Conservation (phyloP, 495 filamentous ascomycete species). For the Podospora anserina region DNA sequence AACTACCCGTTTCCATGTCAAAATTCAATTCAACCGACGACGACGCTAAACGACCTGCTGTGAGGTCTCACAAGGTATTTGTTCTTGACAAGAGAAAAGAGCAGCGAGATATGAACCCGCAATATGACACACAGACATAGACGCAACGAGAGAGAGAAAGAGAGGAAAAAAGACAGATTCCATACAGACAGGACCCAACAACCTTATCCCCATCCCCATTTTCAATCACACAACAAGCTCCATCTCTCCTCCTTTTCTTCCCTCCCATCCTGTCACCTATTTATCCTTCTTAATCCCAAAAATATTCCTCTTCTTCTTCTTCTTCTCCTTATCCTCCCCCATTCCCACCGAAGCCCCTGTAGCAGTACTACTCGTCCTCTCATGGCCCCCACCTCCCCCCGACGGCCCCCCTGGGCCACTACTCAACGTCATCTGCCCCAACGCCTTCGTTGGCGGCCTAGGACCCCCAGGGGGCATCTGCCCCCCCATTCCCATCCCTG, state of each 20-base stretch:
- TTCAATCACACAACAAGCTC: neutral
- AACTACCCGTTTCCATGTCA: neutral
- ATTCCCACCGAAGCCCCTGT: conserved; percentile 29
- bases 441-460: conserved; percentile 29
- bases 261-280: neutral
- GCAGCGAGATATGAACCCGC: neutral
- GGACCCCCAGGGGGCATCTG: conserved; percentile 26
- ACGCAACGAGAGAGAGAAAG: neutral
- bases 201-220: neutral
- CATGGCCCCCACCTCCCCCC: conserved; percentile 11
- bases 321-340: conserved; percentile 45
- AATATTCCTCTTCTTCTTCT: conserved; percentile 77
- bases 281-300: conserved; percentile 61
- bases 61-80: neutral
- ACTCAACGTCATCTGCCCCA: conserved; percentile 33
- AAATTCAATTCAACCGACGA: neutral
- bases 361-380: conserved; percentile 20
- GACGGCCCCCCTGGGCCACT: conserved; percentile 16
- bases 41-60: neutral
- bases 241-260: neutral
- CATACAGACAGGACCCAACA: neutral
- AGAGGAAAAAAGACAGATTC: neutral
- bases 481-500: conserved; percentile 16
- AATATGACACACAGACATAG: neutral
- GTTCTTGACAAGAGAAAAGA: neutral